Conservation (phyloP, 768 basidiomycete genomes). For the Wakefieldia striispora region DNA sequence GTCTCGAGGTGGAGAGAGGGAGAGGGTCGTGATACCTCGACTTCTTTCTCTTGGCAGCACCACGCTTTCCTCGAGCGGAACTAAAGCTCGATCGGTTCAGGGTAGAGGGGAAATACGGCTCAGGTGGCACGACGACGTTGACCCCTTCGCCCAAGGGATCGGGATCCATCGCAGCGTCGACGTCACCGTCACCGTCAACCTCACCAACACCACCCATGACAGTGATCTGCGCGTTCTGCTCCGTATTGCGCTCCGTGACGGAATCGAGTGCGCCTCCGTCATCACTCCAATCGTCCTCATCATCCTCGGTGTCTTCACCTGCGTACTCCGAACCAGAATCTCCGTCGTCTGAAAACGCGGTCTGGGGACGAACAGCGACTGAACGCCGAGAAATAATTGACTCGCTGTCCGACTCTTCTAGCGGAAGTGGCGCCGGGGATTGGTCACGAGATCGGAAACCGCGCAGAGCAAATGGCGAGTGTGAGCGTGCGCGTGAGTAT, state of each 20-base stretch:
- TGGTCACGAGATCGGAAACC: slow-evolving; percentile 56
- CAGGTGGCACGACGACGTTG: slow-evolving; percentile 81
- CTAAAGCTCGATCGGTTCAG: slow-evolving; percentile 54
- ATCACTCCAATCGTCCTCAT: slow-evolving; percentile 60
- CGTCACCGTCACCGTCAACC: slow-evolving; percentile 46
- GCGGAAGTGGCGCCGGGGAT: slow-evolving; percentile 55
- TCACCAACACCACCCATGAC: slow-evolving; percentile 25
- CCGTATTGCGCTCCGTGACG: slow-evolving; percentile 85
- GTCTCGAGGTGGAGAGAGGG: slow-evolving; percentile 66
- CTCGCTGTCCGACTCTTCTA: slow-evolving; percentile 57
- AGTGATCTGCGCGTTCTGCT: slow-evolving; percentile 65
- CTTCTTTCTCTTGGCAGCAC: slow-evolving; percentile 55
- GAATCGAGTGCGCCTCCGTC: slow-evolving; percentile 64
- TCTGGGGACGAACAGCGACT: slow-evolving; percentile 52
- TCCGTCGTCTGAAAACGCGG: slow-evolving; percentile 56
- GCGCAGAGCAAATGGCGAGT: slow-evolving; percentile 78
- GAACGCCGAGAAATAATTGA: slow-evolving; percentile 30
- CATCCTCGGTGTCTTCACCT: slow-evolving; percentile 49
- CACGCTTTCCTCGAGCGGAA: slow-evolving; percentile 31
- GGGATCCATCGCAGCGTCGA: slow-evolving; percentile 54
- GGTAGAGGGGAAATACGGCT: slow-evolving; percentile 78
- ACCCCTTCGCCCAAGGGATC: slow-evolving; percentile 93
- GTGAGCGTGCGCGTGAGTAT: slow-evolving; percentile 62
- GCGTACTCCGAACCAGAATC: slow-evolving; percentile 66
- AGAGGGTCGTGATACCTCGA: slow-evolving; percentile 62